A percentile compares a stretch with the other conserved stretches of the same genome.
phyloP scores from a whole-genome alignment of 2,329 filamentous ascomycete genomes.

The Aspergillus neotritici region DNA sequence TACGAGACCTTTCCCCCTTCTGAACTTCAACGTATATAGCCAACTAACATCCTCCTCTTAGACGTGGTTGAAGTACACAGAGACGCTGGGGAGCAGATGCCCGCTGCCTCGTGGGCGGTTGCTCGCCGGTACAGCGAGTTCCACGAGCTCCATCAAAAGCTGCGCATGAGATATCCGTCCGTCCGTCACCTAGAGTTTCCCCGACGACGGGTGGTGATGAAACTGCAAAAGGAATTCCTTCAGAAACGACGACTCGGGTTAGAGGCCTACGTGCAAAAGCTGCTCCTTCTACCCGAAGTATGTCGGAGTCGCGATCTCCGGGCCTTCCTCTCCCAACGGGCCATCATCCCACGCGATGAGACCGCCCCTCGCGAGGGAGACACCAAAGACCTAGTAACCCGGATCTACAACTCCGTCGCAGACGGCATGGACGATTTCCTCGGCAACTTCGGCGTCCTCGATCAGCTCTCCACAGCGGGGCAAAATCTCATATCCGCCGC shows the following conservation, averaged over 20 bases:
- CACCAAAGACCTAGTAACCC: slow-evolving; percentile 75
- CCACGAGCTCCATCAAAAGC: slow-evolving; percentile 84
- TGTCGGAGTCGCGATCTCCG: slow-evolving; percentile 89
- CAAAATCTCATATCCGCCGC: slow-evolving; percentile 66
- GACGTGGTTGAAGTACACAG: slow-evolving; percentile 85
- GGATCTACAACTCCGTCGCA: slow-evolving; percentile 92
- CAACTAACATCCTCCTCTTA: slow-evolving; percentile 24
- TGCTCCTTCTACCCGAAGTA: slow-evolving; percentile 83
- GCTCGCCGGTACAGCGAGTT: slow-evolving; percentile 96
- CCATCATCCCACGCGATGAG: slow-evolving; percentile 63
- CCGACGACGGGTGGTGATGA: slow-evolving; percentile 86
- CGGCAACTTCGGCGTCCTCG: slow-evolving; percentile 89
- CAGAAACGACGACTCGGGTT: slow-evolving; percentile 79
- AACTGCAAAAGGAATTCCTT: slow-evolving; percentile 90
- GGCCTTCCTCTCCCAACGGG: slow-evolving; percentile 82
- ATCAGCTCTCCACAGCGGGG: slow-evolving; percentile 86
- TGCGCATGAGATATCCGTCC: slow-evolving; percentile 77
- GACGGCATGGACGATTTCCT: slow-evolving; percentile 98
- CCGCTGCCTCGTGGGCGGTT: slow-evolving; percentile 88
- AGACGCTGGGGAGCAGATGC: slow-evolving; percentile 90
- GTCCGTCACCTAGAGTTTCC: slow-evolving; percentile 90
- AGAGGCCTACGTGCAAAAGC: slow-evolving; percentile 75
- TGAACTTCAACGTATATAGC: background rate
- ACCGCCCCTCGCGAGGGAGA: slow-evolving; percentile 57
- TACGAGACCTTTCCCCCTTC: slow-evolving; percentile 31